Conservation (phyloP, 352 stramenopile species). For the Phytophthora podocarpi region DNA sequence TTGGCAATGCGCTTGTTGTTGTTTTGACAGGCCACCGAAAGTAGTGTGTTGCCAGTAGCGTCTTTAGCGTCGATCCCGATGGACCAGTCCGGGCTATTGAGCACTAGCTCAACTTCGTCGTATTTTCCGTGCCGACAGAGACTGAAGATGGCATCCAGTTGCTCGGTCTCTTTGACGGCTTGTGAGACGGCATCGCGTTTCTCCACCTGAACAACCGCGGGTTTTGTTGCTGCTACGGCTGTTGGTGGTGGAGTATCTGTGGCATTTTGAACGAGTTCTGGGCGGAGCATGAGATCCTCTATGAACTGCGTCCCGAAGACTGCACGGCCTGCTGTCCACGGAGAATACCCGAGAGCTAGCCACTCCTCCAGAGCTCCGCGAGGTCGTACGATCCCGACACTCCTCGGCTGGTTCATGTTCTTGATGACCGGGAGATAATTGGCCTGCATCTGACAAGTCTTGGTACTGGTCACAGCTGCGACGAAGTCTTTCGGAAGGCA, state of each 20-base stretch:
- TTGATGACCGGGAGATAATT: conserved; percentile 80
- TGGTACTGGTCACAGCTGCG: conserved; percentile 62
- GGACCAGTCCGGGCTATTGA: conserved; percentile 91
- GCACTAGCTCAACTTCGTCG: conserved; percentile 82
- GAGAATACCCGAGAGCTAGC: conserved; percentile 90
- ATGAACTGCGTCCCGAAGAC: conserved; percentile 74
- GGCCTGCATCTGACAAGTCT: conserved; percentile 78
- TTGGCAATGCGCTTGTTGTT: conserved; percentile 96
- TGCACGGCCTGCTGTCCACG: conserved; percentile 84
- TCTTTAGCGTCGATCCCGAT: conserved; percentile 93
- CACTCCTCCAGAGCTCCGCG: conserved; percentile 89
- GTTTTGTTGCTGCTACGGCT: conserved; percentile 3
- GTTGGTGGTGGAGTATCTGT: background rate
- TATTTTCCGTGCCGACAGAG: conserved; percentile 92
- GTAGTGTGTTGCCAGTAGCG: conserved; percentile 91
- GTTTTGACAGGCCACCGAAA: conserved; percentile 95
- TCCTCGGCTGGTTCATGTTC: conserved; percentile 85
- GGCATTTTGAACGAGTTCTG: conserved; percentile 46
- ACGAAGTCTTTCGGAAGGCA: conserved; percentile 76
- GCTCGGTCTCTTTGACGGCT: conserved; percentile 81
- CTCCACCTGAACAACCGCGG: conserved; percentile 30
- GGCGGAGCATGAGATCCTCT: conserved; percentile 59
- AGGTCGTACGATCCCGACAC: conserved; percentile 89
- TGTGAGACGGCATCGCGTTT: conserved; percentile 81
- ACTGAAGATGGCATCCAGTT: conserved; percentile 92